phyloP scores from a whole-genome alignment of 2,329 filamentous ascomycete species.

The Talaromyces sp. region DNA sequence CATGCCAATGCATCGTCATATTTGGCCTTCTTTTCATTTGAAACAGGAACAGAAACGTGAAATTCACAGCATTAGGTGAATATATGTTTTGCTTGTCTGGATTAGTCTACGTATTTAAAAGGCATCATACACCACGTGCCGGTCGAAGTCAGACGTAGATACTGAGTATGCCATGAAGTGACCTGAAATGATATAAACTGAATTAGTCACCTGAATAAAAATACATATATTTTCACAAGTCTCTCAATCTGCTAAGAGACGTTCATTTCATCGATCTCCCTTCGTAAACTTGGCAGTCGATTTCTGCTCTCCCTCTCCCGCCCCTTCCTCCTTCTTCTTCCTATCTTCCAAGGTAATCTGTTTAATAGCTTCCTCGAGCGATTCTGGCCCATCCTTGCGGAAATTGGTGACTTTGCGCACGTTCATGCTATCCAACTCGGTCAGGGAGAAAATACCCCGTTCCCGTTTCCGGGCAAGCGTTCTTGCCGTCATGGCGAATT shows the following conservation, averaged over 20 bases:
- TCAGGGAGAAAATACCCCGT: constrained; percentile 53
- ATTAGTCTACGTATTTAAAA: not conserved
- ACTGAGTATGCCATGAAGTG: not conserved
- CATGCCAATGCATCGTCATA: not conserved
- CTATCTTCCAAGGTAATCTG: constrained; percentile 51
- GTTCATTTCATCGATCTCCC: not conserved
- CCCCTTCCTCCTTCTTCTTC: constrained; percentile 24
- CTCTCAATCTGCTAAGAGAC: not conserved
- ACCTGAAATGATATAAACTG: not conserved
- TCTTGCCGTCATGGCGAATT: constrained; percentile 88
- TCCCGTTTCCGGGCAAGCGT: constrained; percentile 61
- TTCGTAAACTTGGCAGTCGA: not conserved
- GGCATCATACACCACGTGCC: not conserved
- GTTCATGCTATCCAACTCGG: constrained; percentile 70
- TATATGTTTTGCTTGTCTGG: not conserved
- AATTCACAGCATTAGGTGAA: not conserved
- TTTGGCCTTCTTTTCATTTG: not conserved
- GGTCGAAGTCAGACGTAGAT: not conserved
- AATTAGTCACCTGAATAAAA: not conserved
- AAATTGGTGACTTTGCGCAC: constrained; percentile 76
- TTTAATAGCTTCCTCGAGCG: constrained; percentile 58
- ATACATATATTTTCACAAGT: not conserved
- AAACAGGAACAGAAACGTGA: not conserved
- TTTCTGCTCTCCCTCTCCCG: constrained; percentile 18
- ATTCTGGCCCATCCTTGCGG: constrained; percentile 60